These are phyloP conservation scores for Rhodamnia rubescens DNA, from an alignment of 345 rosid genomes.

Conservation along the genomic window DNA sequence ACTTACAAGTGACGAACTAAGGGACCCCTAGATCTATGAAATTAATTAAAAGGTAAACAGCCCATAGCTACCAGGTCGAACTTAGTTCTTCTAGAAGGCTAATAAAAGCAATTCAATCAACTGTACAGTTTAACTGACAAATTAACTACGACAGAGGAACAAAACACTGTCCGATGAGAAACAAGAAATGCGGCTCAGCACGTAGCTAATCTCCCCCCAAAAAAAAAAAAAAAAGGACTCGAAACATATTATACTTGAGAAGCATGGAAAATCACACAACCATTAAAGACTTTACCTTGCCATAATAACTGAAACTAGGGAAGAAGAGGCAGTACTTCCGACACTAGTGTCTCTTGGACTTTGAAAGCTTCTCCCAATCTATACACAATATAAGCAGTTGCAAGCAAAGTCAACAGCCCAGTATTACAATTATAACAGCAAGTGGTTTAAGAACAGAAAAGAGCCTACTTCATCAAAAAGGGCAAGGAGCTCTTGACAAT, in stretches of 20 bases:
- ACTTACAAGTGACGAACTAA: not conserved
- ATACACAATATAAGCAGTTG: slow-evolving; percentile 10
- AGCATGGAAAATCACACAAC: not conserved
- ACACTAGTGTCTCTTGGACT: slow-evolving; percentile 18
- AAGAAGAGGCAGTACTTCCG: slow-evolving; percentile 10
- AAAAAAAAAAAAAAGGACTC: too few relatives aligned
- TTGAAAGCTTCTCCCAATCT: slow-evolving; percentile 56
- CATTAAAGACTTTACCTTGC: slow-evolving; percentile 27
- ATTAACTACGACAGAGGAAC: not conserved
- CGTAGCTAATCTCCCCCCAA: not conserved
- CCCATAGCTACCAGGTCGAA: not conserved
- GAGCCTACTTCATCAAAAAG: slow-evolving; percentile 59
- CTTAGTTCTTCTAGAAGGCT: not conserved
- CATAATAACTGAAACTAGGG: slow-evolving; percentile 34
- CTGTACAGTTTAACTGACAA: not conserved
- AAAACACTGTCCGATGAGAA: not conserved
- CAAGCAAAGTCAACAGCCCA: not conserved
- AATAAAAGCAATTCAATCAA: not conserved
- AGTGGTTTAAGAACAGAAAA: not conserved
- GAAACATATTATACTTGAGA: not conserved
- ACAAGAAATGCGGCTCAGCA: not conserved
- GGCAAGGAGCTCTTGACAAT: slow-evolving; percentile 39
- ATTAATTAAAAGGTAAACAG: not conserved
- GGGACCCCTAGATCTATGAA: not conserved
- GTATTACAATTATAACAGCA: not conserved